These are phyloP conservation scores for Alternaria gaisen DNA, from an alignment of 2,329 filamentous ascomycete genomes.

Conservation along the genomic window DNA sequence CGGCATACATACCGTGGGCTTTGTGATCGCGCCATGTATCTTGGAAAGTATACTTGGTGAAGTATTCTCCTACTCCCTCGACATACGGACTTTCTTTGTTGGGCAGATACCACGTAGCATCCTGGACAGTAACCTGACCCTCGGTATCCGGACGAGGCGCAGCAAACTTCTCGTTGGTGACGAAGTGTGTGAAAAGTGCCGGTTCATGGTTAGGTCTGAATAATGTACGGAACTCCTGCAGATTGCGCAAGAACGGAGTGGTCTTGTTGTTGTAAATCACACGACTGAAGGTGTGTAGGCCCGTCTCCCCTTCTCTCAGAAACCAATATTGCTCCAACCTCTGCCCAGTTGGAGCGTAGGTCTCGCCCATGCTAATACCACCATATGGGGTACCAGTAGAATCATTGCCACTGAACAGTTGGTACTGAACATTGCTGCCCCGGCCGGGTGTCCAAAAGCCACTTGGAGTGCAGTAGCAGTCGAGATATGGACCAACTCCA, in stretches of 20 bases:
- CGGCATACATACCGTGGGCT: conserved; percentile 65
- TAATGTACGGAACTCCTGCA: conserved; percentile 69
- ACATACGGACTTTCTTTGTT: conserved; percentile 66
- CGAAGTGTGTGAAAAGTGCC: conserved; percentile 67
- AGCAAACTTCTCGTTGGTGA: conserved; percentile 63
- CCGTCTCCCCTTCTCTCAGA: conserved; percentile 68
- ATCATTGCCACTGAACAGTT: conserved; percentile 63
- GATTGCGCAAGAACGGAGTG: conserved; percentile 64
- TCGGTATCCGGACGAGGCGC: conserved; percentile 62
- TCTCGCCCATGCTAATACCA: conserved; percentile 68
- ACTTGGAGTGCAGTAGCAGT: conserved; percentile 55
- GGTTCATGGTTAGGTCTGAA: conserved; percentile 65
- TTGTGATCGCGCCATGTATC: conserved; percentile 67
- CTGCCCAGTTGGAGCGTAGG: conserved; percentile 66
- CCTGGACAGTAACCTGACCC: conserved; percentile 63
- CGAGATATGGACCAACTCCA: conserved; percentile 53
- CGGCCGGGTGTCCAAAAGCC: conserved; percentile 69
- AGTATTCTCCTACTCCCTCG: conserved; percentile 66
- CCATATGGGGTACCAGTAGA: conserved; percentile 62
- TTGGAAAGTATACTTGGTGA: conserved; percentile 72
- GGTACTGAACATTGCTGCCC: conserved; percentile 54
- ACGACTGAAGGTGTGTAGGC: conserved; percentile 69
- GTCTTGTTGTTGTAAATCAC: conserved; percentile 67
- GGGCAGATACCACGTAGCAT: conserved; percentile 70
- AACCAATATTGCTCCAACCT: conserved; percentile 72